Evolutionary conservation across 208 protist genomes (phyloP).

Genomic region (Herpetomonas samuelpessoai): DNA sequence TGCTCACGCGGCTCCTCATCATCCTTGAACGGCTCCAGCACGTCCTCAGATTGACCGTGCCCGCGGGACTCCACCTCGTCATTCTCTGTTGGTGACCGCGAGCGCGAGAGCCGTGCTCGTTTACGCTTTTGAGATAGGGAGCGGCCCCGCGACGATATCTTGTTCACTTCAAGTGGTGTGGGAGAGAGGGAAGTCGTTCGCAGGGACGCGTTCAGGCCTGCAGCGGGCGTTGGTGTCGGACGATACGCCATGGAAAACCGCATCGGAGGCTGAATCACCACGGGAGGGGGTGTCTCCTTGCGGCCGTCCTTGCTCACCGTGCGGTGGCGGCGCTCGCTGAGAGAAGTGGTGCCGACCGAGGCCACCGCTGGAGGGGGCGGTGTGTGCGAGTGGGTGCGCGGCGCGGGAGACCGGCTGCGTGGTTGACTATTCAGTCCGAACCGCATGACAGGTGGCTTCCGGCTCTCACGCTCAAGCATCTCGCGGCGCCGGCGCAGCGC

Average conservation of each 20-base stretch:
- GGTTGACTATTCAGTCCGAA: constrained; percentile 33
- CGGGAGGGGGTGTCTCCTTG: not conserved
- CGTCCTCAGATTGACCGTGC: no score
- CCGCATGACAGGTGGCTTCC: constrained; percentile 51
- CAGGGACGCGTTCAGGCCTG: not conserved
- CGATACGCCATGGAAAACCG: constrained; percentile 22
- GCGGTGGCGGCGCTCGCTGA: not conserved
- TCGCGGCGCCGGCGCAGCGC: constrained; percentile 53
- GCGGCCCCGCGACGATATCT: not conserved
- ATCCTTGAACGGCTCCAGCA: no score
- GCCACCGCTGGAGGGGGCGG: not conserved
- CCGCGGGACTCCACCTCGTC: no score
- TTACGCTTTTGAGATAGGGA: not conserved
- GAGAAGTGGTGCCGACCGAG: not conserved
- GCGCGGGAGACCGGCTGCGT: constrained; percentile 7
- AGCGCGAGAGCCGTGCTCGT: not conserved
- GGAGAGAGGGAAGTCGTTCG: not conserved
- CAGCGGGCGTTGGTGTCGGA: constrained; percentile 2
- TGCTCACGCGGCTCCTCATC: no score
- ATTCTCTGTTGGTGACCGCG: not conserved
- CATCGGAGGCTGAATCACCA: constrained; percentile 23
- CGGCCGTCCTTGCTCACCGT: not conserved
- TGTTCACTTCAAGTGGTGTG: not conserved
- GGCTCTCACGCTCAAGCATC: constrained; percentile 42
- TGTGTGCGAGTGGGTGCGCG: constrained; percentile 3